Base-by-base conservation (phyloP, 768 basidiomycete genomes). In the Chlorophyllum brunneum region DNA sequence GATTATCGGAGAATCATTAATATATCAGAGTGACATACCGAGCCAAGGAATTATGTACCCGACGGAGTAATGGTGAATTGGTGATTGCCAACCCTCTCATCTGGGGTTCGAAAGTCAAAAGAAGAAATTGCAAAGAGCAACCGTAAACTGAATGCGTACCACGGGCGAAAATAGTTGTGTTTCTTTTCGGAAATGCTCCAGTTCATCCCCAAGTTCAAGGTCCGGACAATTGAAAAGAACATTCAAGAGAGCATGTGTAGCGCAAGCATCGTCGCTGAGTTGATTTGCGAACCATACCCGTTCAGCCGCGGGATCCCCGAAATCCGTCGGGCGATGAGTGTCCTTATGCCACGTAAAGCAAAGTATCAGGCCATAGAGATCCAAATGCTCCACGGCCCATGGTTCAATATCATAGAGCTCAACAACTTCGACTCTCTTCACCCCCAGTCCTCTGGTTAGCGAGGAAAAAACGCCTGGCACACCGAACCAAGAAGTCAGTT, bases 271-370 rank as follows among this genome's bases (percentile, higher is more conserved):
- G 58, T 80, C 76, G 64, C 76, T 81, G 22, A 86, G 72, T 62
- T 86, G 83, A 63, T 85, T 82, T 8, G 83, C 82, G 56, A 83
- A 86, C 83, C 83, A 86, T 7, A 85, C 75, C 23, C 65, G 69
- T 53, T 78, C 76, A 2, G 81, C 76, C 8, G 78, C 75, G 2
- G 81, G 75, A 60, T 82, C 78, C 24, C 75, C 67, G 56, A 79
- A 77, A 58, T 76, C 77, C 2, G 68, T 61, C 4, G 74, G 63
- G 26, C 73, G 67, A 59, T 77, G 74, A 4, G 65, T 44, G 57
- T 81, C 80, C 55, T 77, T 77, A 15, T 63, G 66, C 78, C 80
- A 83, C 51, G 79, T 65, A 61, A 81, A 83, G 63, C 83, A 85
- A 61, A 85, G 79, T 24, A 85, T 76, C 43, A 85, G 76, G 4